Base-by-base conservation (phyloP, 495 filamentous ascomycete species). In the Penicillium waksmanii region DNA sequence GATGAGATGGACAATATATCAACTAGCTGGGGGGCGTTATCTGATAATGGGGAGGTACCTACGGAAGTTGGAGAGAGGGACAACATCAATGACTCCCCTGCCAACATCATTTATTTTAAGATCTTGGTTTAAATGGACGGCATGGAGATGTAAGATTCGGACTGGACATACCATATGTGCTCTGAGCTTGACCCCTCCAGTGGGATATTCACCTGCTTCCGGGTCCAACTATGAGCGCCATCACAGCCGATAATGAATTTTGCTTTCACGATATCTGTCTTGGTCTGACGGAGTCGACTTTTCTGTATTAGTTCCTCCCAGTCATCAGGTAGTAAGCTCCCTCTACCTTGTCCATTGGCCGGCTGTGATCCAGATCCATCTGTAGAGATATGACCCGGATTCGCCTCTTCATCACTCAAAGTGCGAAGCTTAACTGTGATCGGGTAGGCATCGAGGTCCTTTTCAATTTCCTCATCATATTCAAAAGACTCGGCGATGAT, bases 211-310 rank as follows among this genome's bases (percentile, higher is more conserved):
- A 89, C 67, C 43, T 84, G 80, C 61, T 75, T 77, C 35, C 87
- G 72, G 1, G 82, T 82, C 87, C 87, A 89, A 49, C 79, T 82
- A 59, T 85, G 85, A 2, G 85, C 86, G 1, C 86, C 86, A 68
- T 90, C 87, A 52, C 81, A 85, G 2, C 87, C 87, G n/a, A 89
- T 78, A 47, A 90, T 69, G 59, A 88, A 91, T 61, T 86, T 89
- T 5, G 86, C 81, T 33, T 66, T 77, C 7, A 89, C 69, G 3
- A 60, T 73, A 62, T 85, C 69, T 13, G 65, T 66, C 12, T 57
- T 68, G 3, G 66, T 70, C 55, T 72, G 63, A 48, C 70, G 70
- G 13, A 52, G 60, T 31, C 64, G 65, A 11, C 71, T 65, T 27
- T 70, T 70, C 44, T 67, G 68, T 12, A 80, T 66, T 15, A 86